Percentiles rank a stretch among this genome's conserved stretches.
Evolutionary conservation across 2,329 filamentous ascomycete genomes (phyloP).

Genomic region (Aspergillus transmontanensis): DNA sequence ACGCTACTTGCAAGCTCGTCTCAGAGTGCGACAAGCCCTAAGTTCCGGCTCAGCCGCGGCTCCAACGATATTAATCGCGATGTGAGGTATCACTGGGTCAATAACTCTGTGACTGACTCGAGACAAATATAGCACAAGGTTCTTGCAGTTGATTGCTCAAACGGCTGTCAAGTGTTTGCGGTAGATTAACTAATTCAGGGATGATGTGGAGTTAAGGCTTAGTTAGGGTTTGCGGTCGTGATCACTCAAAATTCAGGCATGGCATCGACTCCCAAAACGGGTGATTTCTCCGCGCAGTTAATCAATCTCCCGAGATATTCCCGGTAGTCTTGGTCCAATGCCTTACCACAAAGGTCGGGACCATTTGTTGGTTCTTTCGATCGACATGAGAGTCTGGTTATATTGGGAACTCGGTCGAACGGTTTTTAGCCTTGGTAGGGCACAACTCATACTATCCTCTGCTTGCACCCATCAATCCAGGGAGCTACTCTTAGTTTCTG

Average conservation of each 20-base stretch:
- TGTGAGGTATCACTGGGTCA: neutral
- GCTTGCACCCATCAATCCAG: neutral
- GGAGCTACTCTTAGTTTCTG: neutral
- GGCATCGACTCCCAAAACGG: neutral
- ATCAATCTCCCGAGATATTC: neutral
- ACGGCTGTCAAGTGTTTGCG: neutral
- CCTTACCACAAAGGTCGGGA: neutral
- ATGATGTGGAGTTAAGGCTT: neutral
- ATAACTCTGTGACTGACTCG: neutral
- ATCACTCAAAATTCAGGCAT: neutral
- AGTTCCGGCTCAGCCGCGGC: neutral
- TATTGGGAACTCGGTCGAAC: neutral
- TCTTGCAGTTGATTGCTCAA: neutral
- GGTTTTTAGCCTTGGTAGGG: neutral
- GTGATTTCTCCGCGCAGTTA: neutral
- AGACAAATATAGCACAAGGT: neutral
- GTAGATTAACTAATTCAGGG: neutral
- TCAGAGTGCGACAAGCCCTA: conserved; percentile 2
- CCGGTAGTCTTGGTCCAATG: neutral
- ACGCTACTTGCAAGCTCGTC: neutral
- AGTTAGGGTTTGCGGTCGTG: neutral
- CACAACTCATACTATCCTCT: neutral
- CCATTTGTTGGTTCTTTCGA: neutral
- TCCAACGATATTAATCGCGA: neutral
- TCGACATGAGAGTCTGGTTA: no score